phyloP scores from a whole-genome alignment of 345 rosid genomes.

The Hibiscus trionum region DNA sequence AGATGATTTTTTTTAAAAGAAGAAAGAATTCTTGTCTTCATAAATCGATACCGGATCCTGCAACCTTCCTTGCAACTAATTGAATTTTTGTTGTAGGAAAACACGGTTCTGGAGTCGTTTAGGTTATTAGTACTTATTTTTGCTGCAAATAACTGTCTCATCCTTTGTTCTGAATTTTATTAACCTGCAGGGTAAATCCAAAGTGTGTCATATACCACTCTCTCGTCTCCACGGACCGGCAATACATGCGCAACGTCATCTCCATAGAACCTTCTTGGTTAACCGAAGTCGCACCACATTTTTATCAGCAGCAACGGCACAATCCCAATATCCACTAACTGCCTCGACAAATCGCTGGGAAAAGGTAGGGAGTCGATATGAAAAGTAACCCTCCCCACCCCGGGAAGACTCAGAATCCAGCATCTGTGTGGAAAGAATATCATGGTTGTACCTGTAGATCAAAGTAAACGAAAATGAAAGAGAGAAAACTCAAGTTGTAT shows the following conservation, averaged over 20 bases:
- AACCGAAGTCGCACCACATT: slow-evolving; percentile 74
- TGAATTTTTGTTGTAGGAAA: too few species aligned
- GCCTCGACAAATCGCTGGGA: neutral
- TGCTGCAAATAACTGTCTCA: neutral
- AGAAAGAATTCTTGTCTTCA: too few species aligned
- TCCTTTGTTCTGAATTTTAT: neutral
- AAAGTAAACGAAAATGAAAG: neutral
- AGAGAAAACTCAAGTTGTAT: neutral
- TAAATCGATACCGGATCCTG: too few species aligned
- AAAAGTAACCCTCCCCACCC: neutral
- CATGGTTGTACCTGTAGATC: neutral
- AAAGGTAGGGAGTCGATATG: neutral
- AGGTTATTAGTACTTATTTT: neutral
- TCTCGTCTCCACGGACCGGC: slow-evolving; percentile 80
- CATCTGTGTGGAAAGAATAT: neutral
- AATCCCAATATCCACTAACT: slow-evolving; percentile 21
- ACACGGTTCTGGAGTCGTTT: too few species aligned
- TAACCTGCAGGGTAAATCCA: slow-evolving; percentile 73
- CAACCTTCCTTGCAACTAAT: too few species aligned
- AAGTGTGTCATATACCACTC: slow-evolving; percentile 84
- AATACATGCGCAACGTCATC: slow-evolving; percentile 75
- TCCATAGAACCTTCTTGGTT: slow-evolving; percentile 79
- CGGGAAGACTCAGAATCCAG: neutral
- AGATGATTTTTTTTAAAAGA: neutral
- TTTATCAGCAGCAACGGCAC: slow-evolving; percentile 47